Base-by-base conservation (phyloP, 2,329 filamentous ascomycete genomes). In the Fusarium pseudocircinatum region DNA sequence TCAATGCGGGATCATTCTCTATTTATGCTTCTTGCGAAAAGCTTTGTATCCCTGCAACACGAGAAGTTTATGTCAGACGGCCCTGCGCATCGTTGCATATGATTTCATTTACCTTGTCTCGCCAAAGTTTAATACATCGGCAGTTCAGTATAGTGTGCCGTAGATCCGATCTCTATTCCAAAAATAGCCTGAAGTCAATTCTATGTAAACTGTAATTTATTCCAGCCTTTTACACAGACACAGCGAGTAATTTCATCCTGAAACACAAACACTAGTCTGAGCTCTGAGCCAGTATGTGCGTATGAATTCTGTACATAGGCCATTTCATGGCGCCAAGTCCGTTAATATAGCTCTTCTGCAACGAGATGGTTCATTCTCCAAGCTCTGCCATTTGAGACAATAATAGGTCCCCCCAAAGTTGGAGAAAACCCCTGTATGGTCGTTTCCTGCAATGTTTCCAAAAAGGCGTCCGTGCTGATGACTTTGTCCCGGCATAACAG, bases 81-180 rank as follows among this genome's bases (percentile, higher is more conserved):
- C 15, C 6, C 12, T 20, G 8, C 5, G 16, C 0, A 34, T 34
- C 10, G 2, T 10, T 10, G 22, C 3, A 4, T 47, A 18, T n/a
- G 16, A 32, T 18, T 32, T 18, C 6, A 49, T 32, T n/a, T 30
- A 12, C 10, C 15, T 13, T 49, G 28, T 24, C 11, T 18, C 0
- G 4, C 3, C 2, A 18, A 50, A 50, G 30, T 24, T 24, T 34
- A 34, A 34, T 5, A 14, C 16, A 14, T 50, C 47, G 47, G 47
- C 47, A 50, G 47, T 50, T 50, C 30, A 50, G 4, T 8, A 2
- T 20, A 20, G 16, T 14, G 47, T 50, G 47, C 47, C 47, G 47
- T 24, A 24, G 22, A 34, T 50, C 47, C 47, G 47, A 50, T 50
- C n/a, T 7, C 22, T 20, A 11, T 20, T 20, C 8, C 6, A 50